Conservation (phyloP, 108 stramenopile species). For the Fistulifera solaris region DNA sequence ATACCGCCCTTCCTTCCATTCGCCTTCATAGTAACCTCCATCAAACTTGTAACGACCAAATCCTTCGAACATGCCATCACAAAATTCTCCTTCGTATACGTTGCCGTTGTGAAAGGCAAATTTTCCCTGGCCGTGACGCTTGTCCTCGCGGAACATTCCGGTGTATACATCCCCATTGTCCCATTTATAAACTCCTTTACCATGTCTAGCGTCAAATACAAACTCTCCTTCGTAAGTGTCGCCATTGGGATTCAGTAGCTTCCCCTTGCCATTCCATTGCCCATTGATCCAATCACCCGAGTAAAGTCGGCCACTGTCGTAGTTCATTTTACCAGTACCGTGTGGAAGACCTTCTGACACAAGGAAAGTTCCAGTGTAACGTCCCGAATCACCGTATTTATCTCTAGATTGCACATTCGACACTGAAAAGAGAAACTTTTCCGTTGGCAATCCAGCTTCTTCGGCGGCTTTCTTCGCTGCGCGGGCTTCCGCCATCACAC, state of each 20-base stretch:
- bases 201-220: conserved; percentile 33
- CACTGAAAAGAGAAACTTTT: conserved; percentile 8
- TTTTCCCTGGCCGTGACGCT: conserved; percentile 32
- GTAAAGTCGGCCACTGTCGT: conserved; percentile 47
- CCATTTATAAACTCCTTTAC: conserved; percentile 30
- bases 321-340: conserved; percentile 51
- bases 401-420: conserved; percentile 13
- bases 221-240: conserved; percentile 35
- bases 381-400: conserved; percentile 37
- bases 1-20: conserved; percentile 22
- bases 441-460: neutral
- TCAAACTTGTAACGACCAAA: conserved; percentile 20
- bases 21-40: conserved; percentile 34
- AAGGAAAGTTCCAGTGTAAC: conserved; percentile 22
- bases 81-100: conserved; percentile 39
- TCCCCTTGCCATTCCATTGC: conserved; percentile 41
- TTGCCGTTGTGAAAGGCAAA: conserved; percentile 39
- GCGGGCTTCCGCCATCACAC: no score
- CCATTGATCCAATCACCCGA: conserved; percentile 55
- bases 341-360: conserved; percentile 26
- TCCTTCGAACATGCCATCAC: conserved; percentile 30
- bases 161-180: conserved; percentile 31
- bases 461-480: conserved; percentile 2
- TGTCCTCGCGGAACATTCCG: conserved; percentile 32
- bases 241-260: conserved; percentile 30